Percentiles rank a stretch among this genome's conserved stretches.
These are phyloP conservation scores for Magnusiomyces ingens DNA, from an alignment of 1,139 yeast genomes.

Conservation along the genomic window DNA sequence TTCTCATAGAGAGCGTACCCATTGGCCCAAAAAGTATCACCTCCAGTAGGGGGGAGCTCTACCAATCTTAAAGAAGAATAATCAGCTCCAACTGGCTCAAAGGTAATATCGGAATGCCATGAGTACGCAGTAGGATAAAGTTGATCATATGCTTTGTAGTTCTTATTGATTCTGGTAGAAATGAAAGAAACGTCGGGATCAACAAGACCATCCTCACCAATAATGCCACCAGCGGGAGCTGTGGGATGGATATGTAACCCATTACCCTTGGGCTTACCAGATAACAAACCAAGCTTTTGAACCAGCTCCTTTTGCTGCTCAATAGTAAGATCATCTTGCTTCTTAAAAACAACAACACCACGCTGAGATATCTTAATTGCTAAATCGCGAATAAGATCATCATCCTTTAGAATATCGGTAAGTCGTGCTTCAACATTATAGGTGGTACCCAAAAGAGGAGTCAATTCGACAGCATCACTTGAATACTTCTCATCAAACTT, in stretches of 20 bases:
- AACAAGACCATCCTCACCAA: slow-evolving; percentile 18
- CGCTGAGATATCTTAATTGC: slow-evolving; percentile 58
- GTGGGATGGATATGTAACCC: slow-evolving; percentile 46
- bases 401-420: slow-evolving; percentile 35
- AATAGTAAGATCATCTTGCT: slow-evolving; percentile 52
- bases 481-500: slow-evolving; percentile 3
- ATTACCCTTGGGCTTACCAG: slow-evolving; percentile 59
- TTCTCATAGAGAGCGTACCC: slow-evolving; percentile 44
- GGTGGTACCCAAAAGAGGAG: slow-evolving; percentile 5
- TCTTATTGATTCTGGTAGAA: slow-evolving; percentile 21
- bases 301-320: slow-evolving; percentile 47
- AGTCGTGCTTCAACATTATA: slow-evolving; percentile 6
- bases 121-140: slow-evolving; percentile 11
- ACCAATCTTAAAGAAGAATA: slow-evolving; percentile 41
- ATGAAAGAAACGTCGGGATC: slow-evolving; percentile 20
- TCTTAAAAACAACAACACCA: slow-evolving; percentile 61
- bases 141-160: slow-evolving; percentile 21
- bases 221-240: slow-evolving; percentile 30
- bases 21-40: slow-evolving; percentile 44
- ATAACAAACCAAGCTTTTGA: slow-evolving; percentile 53
- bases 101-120: slow-evolving; percentile 47
- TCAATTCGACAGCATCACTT: background rate
- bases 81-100: slow-evolving; percentile 43
- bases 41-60: slow-evolving; percentile 40
- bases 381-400: slow-evolving; percentile 43